A percentile compares a stretch with the other conserved stretches of the same genome.
Evolutionary conservation across 2,329 filamentous ascomycete genomes (phyloP).

Genomic region (Ophiostoma sp.): DNA sequence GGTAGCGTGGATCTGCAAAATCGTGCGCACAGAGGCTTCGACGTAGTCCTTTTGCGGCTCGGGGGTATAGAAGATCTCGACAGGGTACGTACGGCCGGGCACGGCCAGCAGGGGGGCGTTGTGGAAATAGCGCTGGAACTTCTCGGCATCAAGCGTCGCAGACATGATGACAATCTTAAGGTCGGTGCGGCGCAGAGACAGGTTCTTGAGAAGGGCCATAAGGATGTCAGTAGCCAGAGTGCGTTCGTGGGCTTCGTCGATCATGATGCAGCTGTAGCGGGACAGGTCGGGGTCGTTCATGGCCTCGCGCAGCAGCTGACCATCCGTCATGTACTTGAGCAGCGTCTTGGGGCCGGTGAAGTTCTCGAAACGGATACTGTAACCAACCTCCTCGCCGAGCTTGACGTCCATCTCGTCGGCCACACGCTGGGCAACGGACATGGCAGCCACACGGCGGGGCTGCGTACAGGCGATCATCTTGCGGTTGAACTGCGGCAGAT

Average conservation of each 20-base stretch:
- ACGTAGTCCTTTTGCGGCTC: conserved; percentile 96
- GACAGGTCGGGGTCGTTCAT: conserved; percentile 91
- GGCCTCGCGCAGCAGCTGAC: conserved; percentile 93
- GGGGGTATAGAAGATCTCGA: conserved; percentile 97
- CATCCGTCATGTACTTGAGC: conserved; percentile 99
- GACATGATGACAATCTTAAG: conserved; percentile 99
- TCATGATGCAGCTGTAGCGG: conserved; percentile 94
- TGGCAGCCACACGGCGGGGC: conserved; percentile 93
- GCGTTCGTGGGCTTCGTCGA: conserved; percentile 97
- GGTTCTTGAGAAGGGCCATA: conserved; percentile 92
- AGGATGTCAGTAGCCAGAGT: conserved; percentile 95
- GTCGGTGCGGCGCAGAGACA: conserved; percentile 73
- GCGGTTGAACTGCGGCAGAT: conserved; percentile 75
- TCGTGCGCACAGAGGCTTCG: conserved; percentile 88
- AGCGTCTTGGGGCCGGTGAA: conserved; percentile 82
- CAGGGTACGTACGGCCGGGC: conserved; percentile 88
- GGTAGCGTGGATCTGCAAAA: conserved; percentile 91
- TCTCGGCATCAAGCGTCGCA: conserved; percentile 92
- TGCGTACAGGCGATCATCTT: conserved; percentile 98
- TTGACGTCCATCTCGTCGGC: conserved; percentile 93
- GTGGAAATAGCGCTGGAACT: conserved; percentile 97
- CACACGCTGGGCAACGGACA: conserved; percentile 97
- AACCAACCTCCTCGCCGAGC: conserved; percentile 91
- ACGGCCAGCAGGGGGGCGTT: conserved; percentile 89
- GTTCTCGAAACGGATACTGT: conserved; percentile 98